A percentile compares a stretch with the other conserved stretches of the same genome.
phyloP scores from a whole-genome alignment of 2,329 filamentous ascomycete species.

The Ascochyta pisi region DNA sequence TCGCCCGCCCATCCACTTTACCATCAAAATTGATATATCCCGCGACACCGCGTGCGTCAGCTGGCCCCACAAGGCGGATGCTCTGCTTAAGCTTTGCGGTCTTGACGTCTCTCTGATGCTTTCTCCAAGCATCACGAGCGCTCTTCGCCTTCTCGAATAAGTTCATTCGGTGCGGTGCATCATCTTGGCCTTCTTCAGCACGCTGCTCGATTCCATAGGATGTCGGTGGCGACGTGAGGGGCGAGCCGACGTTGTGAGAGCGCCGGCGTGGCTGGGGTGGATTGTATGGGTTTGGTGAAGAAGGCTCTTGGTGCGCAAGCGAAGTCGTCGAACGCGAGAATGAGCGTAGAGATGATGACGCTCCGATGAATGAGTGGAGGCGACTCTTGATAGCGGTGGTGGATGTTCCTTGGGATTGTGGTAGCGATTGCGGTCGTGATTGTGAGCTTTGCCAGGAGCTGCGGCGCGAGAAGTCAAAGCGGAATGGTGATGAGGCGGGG shows the following conservation, averaged over 20 bases:
- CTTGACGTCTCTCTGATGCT: conserved; percentile 26
- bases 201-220: conserved; percentile 9
- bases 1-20: neutral
- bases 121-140: conserved; percentile 32
- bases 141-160: conserved; percentile 32
- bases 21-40: conserved; percentile 20
- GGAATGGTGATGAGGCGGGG: neutral
- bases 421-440: neutral
- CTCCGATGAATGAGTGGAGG: neutral
- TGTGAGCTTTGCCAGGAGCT: neutral
- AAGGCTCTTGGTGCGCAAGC: neutral
- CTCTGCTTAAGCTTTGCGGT: conserved; percentile 41
- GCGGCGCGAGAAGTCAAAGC: neutral
- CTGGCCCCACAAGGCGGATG: conserved; percentile 41
- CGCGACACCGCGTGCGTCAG: conserved; percentile 31
- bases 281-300: neutral
- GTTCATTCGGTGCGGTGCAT: neutral
- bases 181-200: neutral
- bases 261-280: neutral
- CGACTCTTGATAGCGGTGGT: neutral
- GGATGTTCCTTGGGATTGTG: neutral
- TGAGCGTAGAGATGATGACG: neutral
- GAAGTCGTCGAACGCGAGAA: conserved; percentile 2
- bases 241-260: conserved; percentile 12
- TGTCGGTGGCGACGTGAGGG: neutral